Evolutionary conservation across 2,329 filamentous ascomycete species (phyloP).

Genomic region (Thielaviopsis punctulata): DNA sequence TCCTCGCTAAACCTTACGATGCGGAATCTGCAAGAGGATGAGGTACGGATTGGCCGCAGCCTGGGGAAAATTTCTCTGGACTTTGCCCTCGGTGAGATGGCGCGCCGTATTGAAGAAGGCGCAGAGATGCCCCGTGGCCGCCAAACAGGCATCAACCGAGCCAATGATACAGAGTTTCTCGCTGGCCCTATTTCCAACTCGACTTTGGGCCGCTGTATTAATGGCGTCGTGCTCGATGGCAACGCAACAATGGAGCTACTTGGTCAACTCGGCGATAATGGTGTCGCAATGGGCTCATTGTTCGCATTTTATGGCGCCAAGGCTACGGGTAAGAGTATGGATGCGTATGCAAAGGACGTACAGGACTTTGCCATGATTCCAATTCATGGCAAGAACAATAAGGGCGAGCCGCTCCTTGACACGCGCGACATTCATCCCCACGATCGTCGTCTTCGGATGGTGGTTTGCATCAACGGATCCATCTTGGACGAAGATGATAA

Average conservation of each 20-base stretch:
- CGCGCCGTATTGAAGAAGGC: constrained; percentile 10
- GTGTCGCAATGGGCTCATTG: constrained; percentile 62
- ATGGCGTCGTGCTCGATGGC: constrained; percentile 56
- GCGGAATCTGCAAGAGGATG: constrained; percentile 48
- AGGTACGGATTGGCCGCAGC: constrained; percentile 56
- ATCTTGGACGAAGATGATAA: constrained; percentile 54
- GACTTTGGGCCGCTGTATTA: constrained; percentile 63
- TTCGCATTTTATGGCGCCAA: constrained; percentile 83
- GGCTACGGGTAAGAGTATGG: constrained; percentile 74
- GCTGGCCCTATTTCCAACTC: constrained; percentile 61
- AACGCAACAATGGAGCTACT: constrained; percentile 62
- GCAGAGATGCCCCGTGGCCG: constrained; percentile 18
- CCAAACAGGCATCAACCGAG: constrained; percentile 10
- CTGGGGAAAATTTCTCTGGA: constrained; percentile 50
- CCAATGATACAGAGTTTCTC: constrained; percentile 37
- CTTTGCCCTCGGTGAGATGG: constrained; percentile 10
- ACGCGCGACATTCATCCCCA: constrained; percentile 34
- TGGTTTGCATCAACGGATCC: constrained; percentile 72
- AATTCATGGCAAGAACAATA: constrained; percentile 33
- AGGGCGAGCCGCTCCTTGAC: constrained; percentile 27
- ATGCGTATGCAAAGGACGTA: constrained; percentile 71
- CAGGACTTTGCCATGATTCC: constrained; percentile 79
- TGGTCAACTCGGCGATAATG: constrained; percentile 63
- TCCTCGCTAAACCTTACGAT: constrained; percentile 54
- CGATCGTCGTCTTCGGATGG: constrained; percentile 58